Conservation (phyloP, 2,329 filamentous ascomycete genomes). For the Davidsoniella australis region DNA sequence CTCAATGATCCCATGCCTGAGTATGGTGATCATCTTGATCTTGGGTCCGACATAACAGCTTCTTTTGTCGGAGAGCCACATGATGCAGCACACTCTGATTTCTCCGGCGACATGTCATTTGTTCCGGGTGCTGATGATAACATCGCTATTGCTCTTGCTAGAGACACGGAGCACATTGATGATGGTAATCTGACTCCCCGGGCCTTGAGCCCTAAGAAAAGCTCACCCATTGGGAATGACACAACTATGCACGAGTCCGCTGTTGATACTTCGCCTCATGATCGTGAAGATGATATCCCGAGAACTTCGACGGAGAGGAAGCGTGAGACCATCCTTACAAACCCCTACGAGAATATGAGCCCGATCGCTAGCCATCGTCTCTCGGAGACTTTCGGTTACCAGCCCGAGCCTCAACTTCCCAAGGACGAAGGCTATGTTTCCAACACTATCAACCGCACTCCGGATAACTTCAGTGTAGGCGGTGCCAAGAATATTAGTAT, state of each 20-base stretch:
- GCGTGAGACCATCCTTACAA: conserved; percentile 48
- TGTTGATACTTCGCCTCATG: conserved; percentile 34
- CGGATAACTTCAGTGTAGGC: conserved; percentile 32
- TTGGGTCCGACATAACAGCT: conserved; percentile 65
- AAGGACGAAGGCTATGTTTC: conserved; percentile 84
- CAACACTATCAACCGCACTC: conserved; percentile 41
- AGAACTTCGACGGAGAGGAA: conserved; percentile 41
- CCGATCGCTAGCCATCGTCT: conserved; percentile 40
- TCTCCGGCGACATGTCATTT: conserved; percentile 8
- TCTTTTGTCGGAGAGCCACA: conserved; percentile 48
- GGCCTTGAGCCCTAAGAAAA: conserved; percentile 12
- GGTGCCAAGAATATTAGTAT: conserved; percentile 29
- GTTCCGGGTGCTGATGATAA: conserved; percentile 10
- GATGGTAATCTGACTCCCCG: conserved; percentile 33
- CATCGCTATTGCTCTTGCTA: conserved; percentile 7
- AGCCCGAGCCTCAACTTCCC: conserved; percentile 2
- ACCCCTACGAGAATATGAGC: conserved; percentile 49
- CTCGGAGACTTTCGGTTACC: conserved; percentile 29
- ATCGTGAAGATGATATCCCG: conserved; percentile 16
- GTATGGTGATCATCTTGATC: conserved; percentile 45
- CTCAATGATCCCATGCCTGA: conserved; percentile 58
- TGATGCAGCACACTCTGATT: neutral
- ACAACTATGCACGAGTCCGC: conserved; percentile 30
- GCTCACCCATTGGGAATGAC: neutral
- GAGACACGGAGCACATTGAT: conserved; percentile 3